Evolutionary conservation across 768 basidiomycete species (phyloP).

Genomic region (Ephemerocybe angulata): DNA sequence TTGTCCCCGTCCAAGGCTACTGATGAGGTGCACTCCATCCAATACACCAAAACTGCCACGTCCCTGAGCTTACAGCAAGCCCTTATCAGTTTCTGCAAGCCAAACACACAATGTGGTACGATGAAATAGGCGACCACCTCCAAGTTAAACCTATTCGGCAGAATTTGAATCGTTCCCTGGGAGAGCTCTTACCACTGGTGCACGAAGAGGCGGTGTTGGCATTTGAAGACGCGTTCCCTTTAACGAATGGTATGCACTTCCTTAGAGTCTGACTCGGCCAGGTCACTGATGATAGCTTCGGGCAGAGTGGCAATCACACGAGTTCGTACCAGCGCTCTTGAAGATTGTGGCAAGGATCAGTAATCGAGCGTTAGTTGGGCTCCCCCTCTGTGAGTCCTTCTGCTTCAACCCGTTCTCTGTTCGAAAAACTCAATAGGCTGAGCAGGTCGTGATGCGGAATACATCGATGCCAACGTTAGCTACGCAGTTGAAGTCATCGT

Average conservation of each 20-base stretch:
- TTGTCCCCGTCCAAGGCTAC: slow-evolving; percentile 25
- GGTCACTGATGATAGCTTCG: not conserved
- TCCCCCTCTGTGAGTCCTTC: slow-evolving; percentile 7
- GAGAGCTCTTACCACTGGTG: slow-evolving; percentile 3
- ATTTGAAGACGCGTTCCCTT: not conserved
- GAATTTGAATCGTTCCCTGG: slow-evolving; percentile 12
- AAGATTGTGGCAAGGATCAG: not conserved
- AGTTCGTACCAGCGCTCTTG: not conserved
- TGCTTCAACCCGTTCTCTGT: too few species aligned
- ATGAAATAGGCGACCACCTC: slow-evolving; percentile 13
- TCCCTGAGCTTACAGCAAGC: not conserved
- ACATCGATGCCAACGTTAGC: slow-evolving; percentile 23
- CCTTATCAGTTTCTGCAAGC: slow-evolving; percentile 6
- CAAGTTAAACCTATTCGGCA: slow-evolving; percentile 16
- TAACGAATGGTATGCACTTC: not conserved
- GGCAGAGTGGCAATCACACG: not conserved
- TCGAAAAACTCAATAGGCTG: not conserved
- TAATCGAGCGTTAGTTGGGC: slow-evolving; percentile 5
- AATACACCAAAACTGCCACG: too few species aligned
- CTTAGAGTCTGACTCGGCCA: not conserved
- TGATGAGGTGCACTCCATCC: too few species aligned
- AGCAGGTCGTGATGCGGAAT: slow-evolving; percentile 33
- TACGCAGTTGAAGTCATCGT: slow-evolving; percentile 31
- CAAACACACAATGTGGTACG: slow-evolving; percentile 10
- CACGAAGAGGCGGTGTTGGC: slow-evolving; percentile 1